phyloP scores from a whole-genome alignment of 2,329 filamentous ascomycete species.

The Alternaria hordeiaustralica region DNA sequence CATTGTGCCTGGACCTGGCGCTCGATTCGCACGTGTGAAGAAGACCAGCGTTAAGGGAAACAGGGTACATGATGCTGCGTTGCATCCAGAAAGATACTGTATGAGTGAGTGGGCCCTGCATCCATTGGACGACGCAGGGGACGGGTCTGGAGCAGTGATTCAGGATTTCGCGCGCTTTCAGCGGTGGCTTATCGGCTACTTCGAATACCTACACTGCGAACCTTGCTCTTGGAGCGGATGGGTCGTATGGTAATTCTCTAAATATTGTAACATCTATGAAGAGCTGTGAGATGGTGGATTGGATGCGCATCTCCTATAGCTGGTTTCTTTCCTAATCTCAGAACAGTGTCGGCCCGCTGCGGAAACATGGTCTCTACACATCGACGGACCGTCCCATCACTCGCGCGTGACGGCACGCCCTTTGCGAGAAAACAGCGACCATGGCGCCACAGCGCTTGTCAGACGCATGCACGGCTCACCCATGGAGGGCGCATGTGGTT shows the following conservation, averaged over 20 bases:
- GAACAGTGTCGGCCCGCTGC: background rate
- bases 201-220: background rate
- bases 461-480: constrained; percentile 7
- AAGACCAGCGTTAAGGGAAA: background rate
- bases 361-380: background rate
- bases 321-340: background rate
- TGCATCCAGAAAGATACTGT: background rate
- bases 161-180: background rate
- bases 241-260: background rate
- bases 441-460: constrained; percentile 18
- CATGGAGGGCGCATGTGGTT: constrained; percentile 7
- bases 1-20: background rate
- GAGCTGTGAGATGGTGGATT: background rate
- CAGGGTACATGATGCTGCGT: background rate
- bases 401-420: background rate
- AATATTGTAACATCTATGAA: background rate
- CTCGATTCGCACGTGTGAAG: background rate
- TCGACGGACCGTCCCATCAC: constrained; percentile 2
- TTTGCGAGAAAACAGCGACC: background rate
- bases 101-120: background rate
- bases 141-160: background rate
- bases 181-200: background rate
- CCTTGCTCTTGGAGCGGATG: background rate
- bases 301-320: background rate
- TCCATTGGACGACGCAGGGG: background rate